Conservation (phyloP, 306 rosid species). For the Oxytropis ochrocephala region DNA sequence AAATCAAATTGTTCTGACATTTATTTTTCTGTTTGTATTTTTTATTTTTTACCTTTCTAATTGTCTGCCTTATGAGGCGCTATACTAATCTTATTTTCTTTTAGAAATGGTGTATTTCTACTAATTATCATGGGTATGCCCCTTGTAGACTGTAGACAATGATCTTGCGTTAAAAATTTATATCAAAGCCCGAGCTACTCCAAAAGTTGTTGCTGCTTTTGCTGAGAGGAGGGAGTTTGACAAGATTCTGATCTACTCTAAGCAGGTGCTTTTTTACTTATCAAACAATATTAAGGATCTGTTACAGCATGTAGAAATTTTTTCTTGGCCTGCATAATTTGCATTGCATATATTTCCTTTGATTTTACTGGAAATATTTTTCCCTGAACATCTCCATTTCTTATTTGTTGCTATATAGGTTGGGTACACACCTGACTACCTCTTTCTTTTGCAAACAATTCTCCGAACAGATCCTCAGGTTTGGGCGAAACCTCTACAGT, state of each 20-base stretch:
- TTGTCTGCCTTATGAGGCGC: not conserved
- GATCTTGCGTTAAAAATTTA: slow-evolving; percentile 93
- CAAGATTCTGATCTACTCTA: slow-evolving; percentile 88
- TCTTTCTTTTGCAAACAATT: slow-evolving; percentile 95
- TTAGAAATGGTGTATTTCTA: slow-evolving; percentile 10
- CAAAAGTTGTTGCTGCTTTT: slow-evolving; percentile 98
- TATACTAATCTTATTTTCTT: not conserved
- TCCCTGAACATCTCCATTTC: slow-evolving; percentile 23
- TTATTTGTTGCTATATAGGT: slow-evolving; percentile 51
- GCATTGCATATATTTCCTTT: not conserved
- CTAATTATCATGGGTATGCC: slow-evolving; percentile 17
- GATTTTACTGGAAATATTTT: slow-evolving; percentile 15
- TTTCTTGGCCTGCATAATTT: not conserved
- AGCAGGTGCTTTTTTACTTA: slow-evolving; percentile 60
- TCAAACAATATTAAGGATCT: not conserved
- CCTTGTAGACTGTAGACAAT: slow-evolving; percentile 82
- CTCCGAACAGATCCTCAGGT: slow-evolving; percentile 99
- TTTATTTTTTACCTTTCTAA: slow-evolving; percentile 2
- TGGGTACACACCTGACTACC: slow-evolving; percentile 96
- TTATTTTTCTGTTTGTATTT: not conserved
- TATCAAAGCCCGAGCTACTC: slow-evolving; percentile 98
- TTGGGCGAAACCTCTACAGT: slow-evolving; percentile 9
- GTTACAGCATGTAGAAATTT: not conserved
- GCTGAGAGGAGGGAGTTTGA: slow-evolving; percentile 99
- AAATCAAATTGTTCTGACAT: not conserved